Base-by-base conservation (phyloP, 1,139 yeast genomes). In the Wickerhamomyces sp. region DNA sequence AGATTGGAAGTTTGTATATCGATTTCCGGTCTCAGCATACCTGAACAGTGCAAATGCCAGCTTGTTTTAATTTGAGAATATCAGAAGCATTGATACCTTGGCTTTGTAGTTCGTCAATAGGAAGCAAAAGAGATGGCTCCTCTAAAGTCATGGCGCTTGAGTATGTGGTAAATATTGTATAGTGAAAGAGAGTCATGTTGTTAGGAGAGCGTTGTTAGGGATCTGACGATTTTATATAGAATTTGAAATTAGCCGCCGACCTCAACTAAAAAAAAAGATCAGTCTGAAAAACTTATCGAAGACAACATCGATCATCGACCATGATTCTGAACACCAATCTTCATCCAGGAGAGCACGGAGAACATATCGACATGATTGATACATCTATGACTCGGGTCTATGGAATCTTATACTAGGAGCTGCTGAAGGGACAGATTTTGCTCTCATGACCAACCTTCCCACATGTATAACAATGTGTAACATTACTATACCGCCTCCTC, bases 11-110 rank as follows among this genome's bases (percentile, higher is more conserved):
- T 2, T 16, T 8, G 18, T 18, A 17, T 26, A 23, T 30, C 21
- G 19, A 29, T 16, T 15, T 19, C 17, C 16, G 16, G 19, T 13
- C 6, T 23, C 13, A 16, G 46, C 70, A 38, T 57, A 68, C 78
- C 11, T 78, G 68, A 23, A 75, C 65, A 1, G 78, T 71, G 45
- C 66, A 71, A 14, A 76, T 62, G 1, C 82, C 83, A 13, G 74
- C 69, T 2, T 69, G 52, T 42, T 67, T 70, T 36, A 75, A 55
- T 49, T 75, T 75, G 24, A 64, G 66, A 32, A 76, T 66, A 53
- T 76, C 83, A 6, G 78, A 68, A 11, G 73, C 80, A 50, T 76
- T 75, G 38, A 76, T 70, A 0, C 79, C 80, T 33, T 68, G 67
- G 33, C 64, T 66, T 53, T 76, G 82, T 30, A 76, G 58, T 43